Evolutionary conservation across 352 stramenopile species (phyloP).

Genomic region (Phytophthora palmivora): DNA sequence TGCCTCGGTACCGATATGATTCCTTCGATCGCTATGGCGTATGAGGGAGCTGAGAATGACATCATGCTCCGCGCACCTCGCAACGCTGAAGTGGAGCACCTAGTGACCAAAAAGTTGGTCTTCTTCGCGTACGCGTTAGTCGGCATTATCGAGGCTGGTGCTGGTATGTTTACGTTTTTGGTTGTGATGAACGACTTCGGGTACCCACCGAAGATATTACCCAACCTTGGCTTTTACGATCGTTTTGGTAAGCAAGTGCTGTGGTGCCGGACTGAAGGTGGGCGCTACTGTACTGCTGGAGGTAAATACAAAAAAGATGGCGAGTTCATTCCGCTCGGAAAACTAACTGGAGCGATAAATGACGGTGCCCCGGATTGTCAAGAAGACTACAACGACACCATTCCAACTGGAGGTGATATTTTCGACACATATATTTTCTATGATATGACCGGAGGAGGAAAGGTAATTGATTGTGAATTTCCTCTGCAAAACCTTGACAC

Average conservation of each 20-base stretch:
- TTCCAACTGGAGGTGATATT: constrained; percentile 64
- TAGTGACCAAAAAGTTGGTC: constrained; percentile 92
- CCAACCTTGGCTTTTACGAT: constrained; percentile 80
- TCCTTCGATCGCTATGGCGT: constrained; percentile 94
- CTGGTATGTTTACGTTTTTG: constrained; percentile 91
- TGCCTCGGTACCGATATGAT: constrained; percentile 94
- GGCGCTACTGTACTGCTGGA: constrained; percentile 71
- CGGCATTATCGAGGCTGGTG: constrained; percentile 86
- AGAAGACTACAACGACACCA: constrained; percentile 51
- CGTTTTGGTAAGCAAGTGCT: constrained; percentile 89
- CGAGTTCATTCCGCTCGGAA: constrained; percentile 43
- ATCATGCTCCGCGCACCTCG: constrained; percentile 89
- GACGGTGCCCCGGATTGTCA: constrained; percentile 51
- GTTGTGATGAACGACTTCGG: constrained; percentile 92
- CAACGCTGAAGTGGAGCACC: constrained; percentile 80
- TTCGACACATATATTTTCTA: constrained; percentile 87
- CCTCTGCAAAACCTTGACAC: constrained; percentile 78
- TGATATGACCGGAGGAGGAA: constrained; percentile 62
- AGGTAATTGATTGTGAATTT: constrained; percentile 87
- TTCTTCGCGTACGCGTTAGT: constrained; percentile 90
- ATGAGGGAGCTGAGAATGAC: constrained; percentile 87
- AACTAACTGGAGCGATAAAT: constrained; percentile 11
- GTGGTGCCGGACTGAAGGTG: constrained; percentile 77
- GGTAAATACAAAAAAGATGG: constrained; percentile 60
- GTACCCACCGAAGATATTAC: constrained; percentile 82